Percentiles rank a stretch among this genome's conserved stretches.
Evolutionary conservation across 2,329 filamentous ascomycete species (phyloP).

Genomic region (Apiospora arundinis): DNA sequence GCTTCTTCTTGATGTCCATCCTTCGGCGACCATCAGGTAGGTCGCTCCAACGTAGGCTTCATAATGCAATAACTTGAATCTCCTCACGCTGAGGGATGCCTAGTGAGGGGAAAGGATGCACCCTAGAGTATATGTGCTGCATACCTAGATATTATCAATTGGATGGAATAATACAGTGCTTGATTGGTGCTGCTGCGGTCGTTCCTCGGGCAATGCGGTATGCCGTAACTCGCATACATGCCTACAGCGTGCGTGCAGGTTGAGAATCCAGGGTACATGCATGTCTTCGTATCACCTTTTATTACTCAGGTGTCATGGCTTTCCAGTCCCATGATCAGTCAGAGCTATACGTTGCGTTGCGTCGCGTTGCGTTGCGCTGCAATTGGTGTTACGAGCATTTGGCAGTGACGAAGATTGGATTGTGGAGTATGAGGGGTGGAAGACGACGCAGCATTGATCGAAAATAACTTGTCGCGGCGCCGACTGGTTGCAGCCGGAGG

Average conservation of each 20-base stretch:
- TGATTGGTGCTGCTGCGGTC: constrained; percentile 9
- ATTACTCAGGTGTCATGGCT: constrained; percentile 2
- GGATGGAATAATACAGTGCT: constrained; percentile 10
- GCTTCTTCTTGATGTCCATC: background rate
- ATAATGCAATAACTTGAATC: background rate
- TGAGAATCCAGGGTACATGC: constrained; percentile 8
- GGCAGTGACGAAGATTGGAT: background rate
- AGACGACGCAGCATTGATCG: constrained; percentile 8
- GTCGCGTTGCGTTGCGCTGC: background rate
- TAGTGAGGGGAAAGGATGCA: background rate
- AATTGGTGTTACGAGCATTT: background rate
- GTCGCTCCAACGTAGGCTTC: background rate
- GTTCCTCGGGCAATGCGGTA: constrained; percentile 12
- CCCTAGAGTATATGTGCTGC: background rate
- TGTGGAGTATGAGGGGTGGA: background rate
- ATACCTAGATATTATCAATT: background rate
- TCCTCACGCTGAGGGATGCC: background rate
- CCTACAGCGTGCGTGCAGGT: constrained; percentile 9
- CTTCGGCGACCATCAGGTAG: background rate
- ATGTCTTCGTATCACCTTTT: constrained; percentile 15
- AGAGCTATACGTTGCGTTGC: background rate
- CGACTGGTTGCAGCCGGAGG: constrained; percentile 11
- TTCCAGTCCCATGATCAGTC: background rate
- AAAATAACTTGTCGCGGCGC: constrained; percentile 13
- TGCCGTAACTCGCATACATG: background rate